Evolutionary conservation across 768 basidiomycete genomes (phyloP), one percentile per base, ranked within the genome.

Genomic region (Lactarius vividus): DNA sequence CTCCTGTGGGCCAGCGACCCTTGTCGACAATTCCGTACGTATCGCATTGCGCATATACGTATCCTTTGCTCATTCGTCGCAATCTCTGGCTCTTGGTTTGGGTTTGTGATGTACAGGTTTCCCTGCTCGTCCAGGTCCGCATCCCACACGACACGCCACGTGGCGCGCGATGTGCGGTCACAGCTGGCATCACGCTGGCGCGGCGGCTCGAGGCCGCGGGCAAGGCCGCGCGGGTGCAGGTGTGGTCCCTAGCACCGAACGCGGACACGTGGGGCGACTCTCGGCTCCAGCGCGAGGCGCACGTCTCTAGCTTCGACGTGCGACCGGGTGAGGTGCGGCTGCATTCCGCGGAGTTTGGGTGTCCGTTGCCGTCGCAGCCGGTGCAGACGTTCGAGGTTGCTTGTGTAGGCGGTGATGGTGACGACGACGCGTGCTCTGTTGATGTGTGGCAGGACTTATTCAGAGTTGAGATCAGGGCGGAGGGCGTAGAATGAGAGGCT

Each of bases 361-460:
- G 65, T 54, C 65, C 61, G 37, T 49, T 61, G 31, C 49, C 61
- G 23, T 28, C 65, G 16, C 61, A 49, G 16, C 58, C 65, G 26
- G 29, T 66, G 31, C 61, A 58, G 56, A 66, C 33, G 39, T 66
- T 66, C 23, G 61, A 66, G 26, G 39, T 66, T 29, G 40, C 65
- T 6, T 66, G 65, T 42, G 61, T 20, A 0, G 65, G 62, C 7
- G 65, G 33, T 4, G 65, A 66, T 16, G 61, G n/a, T n/a, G n/a
- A 42, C 0, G 46, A 52, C 13, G 65, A 53, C 6, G 61, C 46
- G n/a, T 66, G 65, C 40, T 52, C 65, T 13, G 61, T 66, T 13
- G 65, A 66, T 8, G 65, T 66, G 13, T 66, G 65, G 65, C 49
- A 62, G 13, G 65, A 61, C 13, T 8, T 66, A 4, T 66, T 66